These are phyloP conservation scores for Aspergillus hiratsukae DNA, from an alignment of 2,329 filamentous ascomycete species.

Conservation along the genomic window DNA sequence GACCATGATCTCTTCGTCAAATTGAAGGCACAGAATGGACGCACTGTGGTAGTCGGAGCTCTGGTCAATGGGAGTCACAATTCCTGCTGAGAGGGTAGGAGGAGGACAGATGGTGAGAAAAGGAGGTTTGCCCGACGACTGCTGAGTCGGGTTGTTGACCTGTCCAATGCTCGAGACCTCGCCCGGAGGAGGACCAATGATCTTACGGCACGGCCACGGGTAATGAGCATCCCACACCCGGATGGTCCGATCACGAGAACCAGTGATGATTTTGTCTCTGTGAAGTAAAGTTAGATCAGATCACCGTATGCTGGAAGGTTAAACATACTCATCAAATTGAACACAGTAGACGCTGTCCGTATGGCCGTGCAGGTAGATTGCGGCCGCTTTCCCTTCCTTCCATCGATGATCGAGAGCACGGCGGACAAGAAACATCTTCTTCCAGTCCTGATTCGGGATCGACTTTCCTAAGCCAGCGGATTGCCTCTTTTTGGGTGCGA, in stretches of 20 bases:
- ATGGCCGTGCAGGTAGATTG: constrained; percentile 88
- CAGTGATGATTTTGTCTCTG: constrained; percentile 91
- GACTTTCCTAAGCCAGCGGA: constrained; percentile 52
- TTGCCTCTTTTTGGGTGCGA: constrained; percentile 44
- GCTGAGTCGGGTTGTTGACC: constrained; percentile 47
- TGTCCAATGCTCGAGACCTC: constrained; percentile 27
- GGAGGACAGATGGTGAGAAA: constrained; percentile 47
- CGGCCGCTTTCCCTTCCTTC: constrained; percentile 71
- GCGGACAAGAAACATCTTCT: constrained; percentile 74
- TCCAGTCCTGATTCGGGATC: constrained; percentile 70
- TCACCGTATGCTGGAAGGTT: neutral
- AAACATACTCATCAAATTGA: constrained; percentile 86
- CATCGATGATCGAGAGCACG: constrained; percentile 73
- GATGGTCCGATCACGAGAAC: constrained; percentile 91
- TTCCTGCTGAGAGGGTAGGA: constrained; percentile 53
- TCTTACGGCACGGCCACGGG: constrained; percentile 69
- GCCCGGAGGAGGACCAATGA: constrained; percentile 74
- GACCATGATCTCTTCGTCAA: constrained; percentile 86
- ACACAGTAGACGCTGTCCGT: constrained; percentile 95
- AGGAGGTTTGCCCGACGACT: constrained; percentile 37
- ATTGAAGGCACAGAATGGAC: constrained; percentile 92
- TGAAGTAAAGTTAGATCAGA: constrained; percentile 30
- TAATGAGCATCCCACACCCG: constrained; percentile 94
- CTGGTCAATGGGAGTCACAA: constrained; percentile 34
- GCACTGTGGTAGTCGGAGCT: constrained; percentile 69